Evolutionary conservation across 306 rosid genomes (phyloP), one percentile per base, ranked within the genome.

Genomic region (Morella rubra): DNA sequence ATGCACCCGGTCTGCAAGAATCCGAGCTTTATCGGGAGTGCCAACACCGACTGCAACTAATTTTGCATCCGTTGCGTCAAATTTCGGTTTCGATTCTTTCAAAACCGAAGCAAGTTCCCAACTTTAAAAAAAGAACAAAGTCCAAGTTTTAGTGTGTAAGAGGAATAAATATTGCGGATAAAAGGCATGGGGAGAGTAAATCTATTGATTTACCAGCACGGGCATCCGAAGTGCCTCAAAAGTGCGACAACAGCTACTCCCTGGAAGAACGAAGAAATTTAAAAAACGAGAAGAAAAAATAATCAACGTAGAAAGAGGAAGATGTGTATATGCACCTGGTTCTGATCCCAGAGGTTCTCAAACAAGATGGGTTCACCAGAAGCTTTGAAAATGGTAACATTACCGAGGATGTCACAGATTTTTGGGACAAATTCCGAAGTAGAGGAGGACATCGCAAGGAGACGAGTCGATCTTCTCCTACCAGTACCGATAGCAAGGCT

Each of bases 141-240:
- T 65, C 74, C 65, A 66, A 55, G 69, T 7, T 32, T 64, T 15
- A 1, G 1, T 1, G 42, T 6, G 42, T 41, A 8, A 44, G 8
- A 66, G 18, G 10, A 8, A 79, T 8, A 13, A 32, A 18, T 4
- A 74, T 51, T 45, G 50, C 44, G 40, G 14, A 76, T 52, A 14
- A 59, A 46, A 44, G n/a, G 16, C 58, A 70, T 71, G 53, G 6
- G 14, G 44, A 78, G 51, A 72, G 59, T 73, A 24, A 20, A 59
- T 20, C 8, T 20, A 9, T 6, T 72, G 62, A 77, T 56, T 87
- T 86, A 90, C 98, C 97, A 92, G 88, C 97, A 94, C 61, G 76
- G 71, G 82, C 98, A 94, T 81, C 96, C 98, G 80, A 90, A 94
- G 82, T 92, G 97, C 85, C 96, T 92, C 85, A 94, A 79, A 20